Evolutionary conservation across 345 rosid species (phyloP).

Genomic region (Rhizophora apiculata): DNA sequence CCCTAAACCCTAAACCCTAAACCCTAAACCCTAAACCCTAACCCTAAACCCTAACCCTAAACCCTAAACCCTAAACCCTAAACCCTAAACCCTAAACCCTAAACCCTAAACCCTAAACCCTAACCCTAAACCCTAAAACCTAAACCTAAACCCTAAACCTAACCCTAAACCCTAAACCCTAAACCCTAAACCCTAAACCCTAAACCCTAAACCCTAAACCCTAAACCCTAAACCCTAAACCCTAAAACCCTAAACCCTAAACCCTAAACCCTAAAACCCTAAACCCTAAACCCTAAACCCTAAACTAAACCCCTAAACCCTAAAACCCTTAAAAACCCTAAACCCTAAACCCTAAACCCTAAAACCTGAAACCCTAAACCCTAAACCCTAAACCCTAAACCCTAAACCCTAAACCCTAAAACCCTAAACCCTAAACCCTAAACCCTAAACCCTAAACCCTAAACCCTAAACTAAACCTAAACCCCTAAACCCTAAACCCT

Average conservation of each 20-base stretch:
- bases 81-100: not conserved
- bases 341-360: constrained; percentile 1
- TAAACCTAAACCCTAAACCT: not conserved
- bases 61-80: not conserved
- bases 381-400: not conserved
- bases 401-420: not conserved
- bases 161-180: not conserved
- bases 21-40: not conserved
- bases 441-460: not conserved
- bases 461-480: too few species aligned
- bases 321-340: constrained; percentile 2
- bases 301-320: not conserved
- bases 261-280: constrained; percentile 4
- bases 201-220: not conserved
- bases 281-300: not conserved
- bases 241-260: constrained; percentile 2
- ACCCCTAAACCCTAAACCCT: too few species aligned
- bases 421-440: too few species aligned
- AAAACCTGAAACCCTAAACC: not conserved
- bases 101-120: not conserved
- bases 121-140: not conserved
- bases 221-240: not conserved
- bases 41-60: not conserved
- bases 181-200: not conserved
- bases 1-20: not conserved